phyloP scores from a whole-genome alignment of 108 stramenopile species.

The Aurantiochytrium sp. region DNA sequence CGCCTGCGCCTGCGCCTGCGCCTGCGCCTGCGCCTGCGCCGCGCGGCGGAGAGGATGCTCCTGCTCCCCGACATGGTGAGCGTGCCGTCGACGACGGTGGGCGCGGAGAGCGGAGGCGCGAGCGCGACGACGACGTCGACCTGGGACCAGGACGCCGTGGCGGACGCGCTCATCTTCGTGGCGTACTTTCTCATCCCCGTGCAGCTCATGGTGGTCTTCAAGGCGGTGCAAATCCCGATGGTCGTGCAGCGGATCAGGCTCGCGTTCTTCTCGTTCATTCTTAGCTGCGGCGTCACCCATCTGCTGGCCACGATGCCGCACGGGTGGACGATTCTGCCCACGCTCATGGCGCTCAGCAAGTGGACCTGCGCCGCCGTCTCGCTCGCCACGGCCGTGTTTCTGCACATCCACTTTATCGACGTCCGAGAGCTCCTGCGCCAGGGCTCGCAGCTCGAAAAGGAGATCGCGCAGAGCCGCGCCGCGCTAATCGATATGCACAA shows the following conservation, averaged over 20 bases:
- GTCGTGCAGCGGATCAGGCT: not conserved
- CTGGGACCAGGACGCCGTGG: not conserved
- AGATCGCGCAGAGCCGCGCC: not conserved
- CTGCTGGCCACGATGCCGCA: not conserved
- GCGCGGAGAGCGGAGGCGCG: not conserved
- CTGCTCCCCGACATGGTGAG: not conserved
- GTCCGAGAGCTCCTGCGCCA: not conserved
- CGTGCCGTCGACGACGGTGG: not conserved
- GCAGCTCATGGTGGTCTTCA: constrained; percentile 12
- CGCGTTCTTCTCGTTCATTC: not conserved
- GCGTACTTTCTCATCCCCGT: constrained; percentile 24
- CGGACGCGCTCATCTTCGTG: constrained; percentile 17
- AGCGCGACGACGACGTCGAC: not conserved
- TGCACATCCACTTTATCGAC: constrained; percentile 8
- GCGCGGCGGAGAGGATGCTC: not conserved
- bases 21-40: too few relatives aligned
- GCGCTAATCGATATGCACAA: not conserved
- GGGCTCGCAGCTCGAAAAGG: not conserved
- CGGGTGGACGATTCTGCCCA: not conserved
- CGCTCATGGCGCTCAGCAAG: not conserved
- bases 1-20: too few relatives aligned
- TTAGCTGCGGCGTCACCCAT: constrained; percentile 18
- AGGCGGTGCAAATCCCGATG: not conserved
- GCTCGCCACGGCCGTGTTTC: not conserved
- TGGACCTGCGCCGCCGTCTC: not conserved